Evolutionary conservation across 495 filamentous ascomycete species (phyloP).

Genomic region (Penicillium arizonense): DNA sequence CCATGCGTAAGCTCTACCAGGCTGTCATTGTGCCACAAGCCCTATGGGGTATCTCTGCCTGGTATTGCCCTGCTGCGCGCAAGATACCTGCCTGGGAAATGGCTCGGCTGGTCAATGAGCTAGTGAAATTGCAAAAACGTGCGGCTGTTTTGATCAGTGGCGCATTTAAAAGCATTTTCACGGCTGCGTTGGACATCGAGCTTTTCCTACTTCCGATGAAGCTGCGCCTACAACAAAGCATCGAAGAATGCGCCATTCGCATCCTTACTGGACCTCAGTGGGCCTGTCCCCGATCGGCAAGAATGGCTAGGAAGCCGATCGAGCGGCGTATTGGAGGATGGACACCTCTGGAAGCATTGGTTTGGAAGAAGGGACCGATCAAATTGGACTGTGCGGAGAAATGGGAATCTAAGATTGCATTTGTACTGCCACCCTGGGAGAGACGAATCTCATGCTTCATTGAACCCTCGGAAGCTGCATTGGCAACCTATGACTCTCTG

Average conservation of each 20-base stretch:
- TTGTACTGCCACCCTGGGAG: neutral
- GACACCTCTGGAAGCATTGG: no score
- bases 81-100: neutral
- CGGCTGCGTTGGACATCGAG: conserved; percentile 9
- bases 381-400: no score
- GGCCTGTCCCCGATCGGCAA: no score
- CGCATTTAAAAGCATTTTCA: conserved; percentile 1
- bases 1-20: conserved; percentile 14
- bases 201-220: conserved; percentile 11
- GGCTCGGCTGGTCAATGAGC: neutral
- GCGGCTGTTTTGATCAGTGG: conserved; percentile 13
- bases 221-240: conserved; percentile 11
- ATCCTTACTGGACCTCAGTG: no score
- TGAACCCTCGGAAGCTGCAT: neutral
- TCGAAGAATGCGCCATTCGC: neutral
- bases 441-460: neutral
- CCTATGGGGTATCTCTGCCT: conserved; percentile 13
- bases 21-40: conserved; percentile 20
- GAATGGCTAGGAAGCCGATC: no score
- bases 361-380: no score
- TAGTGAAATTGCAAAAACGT: conserved; percentile 5
- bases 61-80: conserved; percentile 1
- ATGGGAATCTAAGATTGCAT: neutral
- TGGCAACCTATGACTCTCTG: neutral
- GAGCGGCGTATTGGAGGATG: no score